Percentiles rank a stretch among this genome's conserved stretches.
These are phyloP conservation scores for Blastobotrys terrestris DNA, from an alignment of 805 yeast species.

Conservation along the genomic window DNA sequence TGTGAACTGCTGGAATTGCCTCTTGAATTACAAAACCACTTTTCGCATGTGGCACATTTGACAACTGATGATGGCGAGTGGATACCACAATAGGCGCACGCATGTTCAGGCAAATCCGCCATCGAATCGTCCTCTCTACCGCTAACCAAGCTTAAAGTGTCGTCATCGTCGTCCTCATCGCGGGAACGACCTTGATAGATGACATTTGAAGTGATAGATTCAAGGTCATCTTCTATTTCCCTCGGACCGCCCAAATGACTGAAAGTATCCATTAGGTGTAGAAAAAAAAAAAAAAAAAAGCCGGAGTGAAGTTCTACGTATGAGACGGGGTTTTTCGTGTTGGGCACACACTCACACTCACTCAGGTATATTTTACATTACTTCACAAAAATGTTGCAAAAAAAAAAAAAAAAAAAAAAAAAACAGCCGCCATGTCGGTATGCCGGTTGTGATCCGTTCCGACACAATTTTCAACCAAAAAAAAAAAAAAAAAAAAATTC, in stretches of 20 bases:
- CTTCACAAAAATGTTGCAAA: too few species aligned
- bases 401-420: too few species aligned
- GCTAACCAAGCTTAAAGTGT: constrained; percentile 16
- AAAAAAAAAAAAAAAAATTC: neutral
- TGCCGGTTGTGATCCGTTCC: too few species aligned
- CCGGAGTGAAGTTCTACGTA: too few species aligned
- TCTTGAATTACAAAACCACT: constrained; percentile 86
- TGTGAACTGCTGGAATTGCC: constrained; percentile 61
- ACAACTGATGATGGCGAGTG: constrained; percentile 59
- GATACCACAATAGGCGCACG: constrained; percentile 68
- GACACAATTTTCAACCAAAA: too few species aligned
- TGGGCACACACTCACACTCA: too few species aligned
- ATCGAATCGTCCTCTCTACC: constrained; percentile 11
- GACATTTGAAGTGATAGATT: constrained; percentile 26
- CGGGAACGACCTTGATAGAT: constrained; percentile 21
- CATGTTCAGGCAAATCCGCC: constrained; percentile 36
- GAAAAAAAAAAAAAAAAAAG: neutral
- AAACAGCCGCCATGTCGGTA: too few species aligned
- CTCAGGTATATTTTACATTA: too few species aligned
- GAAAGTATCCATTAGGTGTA: constrained; percentile 17
- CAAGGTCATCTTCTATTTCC: constrained; percentile 20
- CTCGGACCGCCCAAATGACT: constrained; percentile 15
- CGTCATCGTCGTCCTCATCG: constrained; percentile 17
- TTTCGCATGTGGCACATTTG: constrained; percentile 67
- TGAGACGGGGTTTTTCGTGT: neutral